A percentile compares a stretch with the other conserved stretches of the same genome.
Evolutionary conservation across 2,329 filamentous ascomycete species (phyloP).

Genomic region (Trichoderma guizhouense): DNA sequence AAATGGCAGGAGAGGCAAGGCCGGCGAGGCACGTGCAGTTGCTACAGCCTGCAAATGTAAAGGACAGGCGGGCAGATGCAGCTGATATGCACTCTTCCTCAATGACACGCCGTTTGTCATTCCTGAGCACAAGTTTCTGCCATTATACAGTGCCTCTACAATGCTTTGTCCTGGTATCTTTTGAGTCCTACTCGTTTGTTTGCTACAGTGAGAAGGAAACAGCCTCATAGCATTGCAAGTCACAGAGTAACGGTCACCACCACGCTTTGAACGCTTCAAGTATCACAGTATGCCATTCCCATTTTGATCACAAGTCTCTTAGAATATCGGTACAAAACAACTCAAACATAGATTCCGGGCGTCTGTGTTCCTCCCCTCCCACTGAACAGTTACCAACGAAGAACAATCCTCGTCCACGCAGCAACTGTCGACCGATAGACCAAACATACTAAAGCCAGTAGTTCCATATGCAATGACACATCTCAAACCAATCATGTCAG

Average conservation of each 20-base stretch:
- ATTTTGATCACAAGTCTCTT: background rate
- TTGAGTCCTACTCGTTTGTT: background rate
- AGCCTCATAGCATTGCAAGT: background rate
- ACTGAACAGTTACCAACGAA: background rate
- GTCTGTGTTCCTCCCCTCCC: too few relatives aligned
- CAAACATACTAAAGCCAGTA: background rate
- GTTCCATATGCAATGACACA: background rate
- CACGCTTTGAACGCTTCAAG: background rate
- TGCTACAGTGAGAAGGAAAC: background rate
- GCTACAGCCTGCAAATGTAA: background rate
- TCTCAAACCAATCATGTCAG: background rate
- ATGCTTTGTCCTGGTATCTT: background rate
- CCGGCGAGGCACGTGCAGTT: conserved; percentile 4
- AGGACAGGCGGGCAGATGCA: background rate
- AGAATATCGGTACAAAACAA: background rate
- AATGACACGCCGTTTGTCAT: background rate
- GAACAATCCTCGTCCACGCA: background rate
- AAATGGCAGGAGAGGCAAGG: background rate
- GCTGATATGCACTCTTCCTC: background rate
- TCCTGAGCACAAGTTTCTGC: background rate
- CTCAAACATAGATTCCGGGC: background rate
- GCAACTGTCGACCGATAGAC: background rate
- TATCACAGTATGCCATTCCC: background rate
- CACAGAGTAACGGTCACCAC: background rate
- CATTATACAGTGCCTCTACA: background rate